Evolutionary conservation across 106 monocot species (phyloP).

Genomic region (Dendrobium catenatum): DNA sequence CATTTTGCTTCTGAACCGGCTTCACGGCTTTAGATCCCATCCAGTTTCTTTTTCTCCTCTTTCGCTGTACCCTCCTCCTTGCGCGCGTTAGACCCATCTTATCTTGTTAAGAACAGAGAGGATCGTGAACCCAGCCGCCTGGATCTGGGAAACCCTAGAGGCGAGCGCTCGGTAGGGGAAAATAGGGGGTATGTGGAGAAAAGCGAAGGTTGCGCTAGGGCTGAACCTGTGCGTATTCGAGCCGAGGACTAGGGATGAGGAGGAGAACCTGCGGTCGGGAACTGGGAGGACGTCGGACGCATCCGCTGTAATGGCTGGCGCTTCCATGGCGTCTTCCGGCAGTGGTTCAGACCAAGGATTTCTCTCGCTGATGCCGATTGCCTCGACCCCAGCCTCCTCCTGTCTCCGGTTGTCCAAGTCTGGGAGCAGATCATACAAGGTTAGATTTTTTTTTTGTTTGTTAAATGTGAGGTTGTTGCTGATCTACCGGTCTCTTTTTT

Average conservation of each 20-base stretch:
- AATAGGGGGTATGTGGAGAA: slow-evolving; percentile 7
- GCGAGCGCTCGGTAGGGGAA: not conserved
- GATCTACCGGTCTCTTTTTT: not conserved
- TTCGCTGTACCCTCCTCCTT: not conserved
- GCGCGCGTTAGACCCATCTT: not conserved
- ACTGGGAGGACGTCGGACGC: not conserved
- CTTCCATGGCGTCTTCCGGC: not conserved
- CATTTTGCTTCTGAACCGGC: not conserved
- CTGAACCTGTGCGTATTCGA: slow-evolving; percentile 10
- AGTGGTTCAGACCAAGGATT: not conserved
- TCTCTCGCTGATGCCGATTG: not conserved
- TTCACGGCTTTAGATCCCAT: not conserved
- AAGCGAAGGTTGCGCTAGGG: slow-evolving; percentile 8
- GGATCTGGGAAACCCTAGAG: slow-evolving; percentile 3
- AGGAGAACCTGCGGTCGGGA: not conserved
- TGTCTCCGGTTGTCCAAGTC: not conserved
- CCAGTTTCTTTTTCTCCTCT: not conserved
- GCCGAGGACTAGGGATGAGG: slow-evolving; percentile 4
- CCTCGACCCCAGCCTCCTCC: not conserved
- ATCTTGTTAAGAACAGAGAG: not conserved
- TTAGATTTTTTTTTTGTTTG: not conserved
- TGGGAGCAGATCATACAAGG: slow-evolving; percentile 7
- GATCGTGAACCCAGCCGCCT: not conserved
- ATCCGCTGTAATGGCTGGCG: not conserved
- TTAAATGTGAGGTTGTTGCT: not conserved